Evolutionary conservation across 805 yeast genomes (phyloP).

Genomic region (Starmera caribaea): DNA sequence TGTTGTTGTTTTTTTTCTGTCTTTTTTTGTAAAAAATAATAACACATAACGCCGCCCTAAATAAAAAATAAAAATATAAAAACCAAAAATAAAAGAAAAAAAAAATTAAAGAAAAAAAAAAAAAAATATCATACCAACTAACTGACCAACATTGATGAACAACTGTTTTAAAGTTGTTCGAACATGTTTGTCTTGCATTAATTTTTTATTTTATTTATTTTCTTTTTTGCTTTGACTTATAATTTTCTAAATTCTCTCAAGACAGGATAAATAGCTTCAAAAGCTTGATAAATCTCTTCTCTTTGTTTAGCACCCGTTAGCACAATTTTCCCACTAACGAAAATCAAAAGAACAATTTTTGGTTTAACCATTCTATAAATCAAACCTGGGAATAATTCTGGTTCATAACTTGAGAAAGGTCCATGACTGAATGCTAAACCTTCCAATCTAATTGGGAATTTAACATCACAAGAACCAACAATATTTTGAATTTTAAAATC

Average conservation of each 20-base stretch:
- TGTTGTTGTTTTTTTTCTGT: neutral
- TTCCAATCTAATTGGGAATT: conserved; percentile 93
- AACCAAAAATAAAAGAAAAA: neutral
- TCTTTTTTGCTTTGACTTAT: conserved; percentile 14
- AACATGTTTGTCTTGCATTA: too few relatives aligned
- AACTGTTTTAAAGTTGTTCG: too few relatives aligned
- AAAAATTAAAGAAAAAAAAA: neutral
- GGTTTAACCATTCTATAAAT: conserved; percentile 99
- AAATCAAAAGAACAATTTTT: conserved; percentile 88
- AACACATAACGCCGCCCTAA: neutral
- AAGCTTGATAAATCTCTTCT: conserved; percentile 96
- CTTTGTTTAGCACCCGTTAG: conserved; percentile 98
- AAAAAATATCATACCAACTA: neutral
- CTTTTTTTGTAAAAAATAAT: neutral
- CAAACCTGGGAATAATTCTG: conserved; percentile 95
- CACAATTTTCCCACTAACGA: conserved; percentile 95
- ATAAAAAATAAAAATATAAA: neutral
- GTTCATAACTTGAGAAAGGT: conserved; percentile 96
- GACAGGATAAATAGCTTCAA: conserved; percentile 97
- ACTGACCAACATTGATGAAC: too few relatives aligned
- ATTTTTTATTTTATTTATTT: too few relatives aligned
- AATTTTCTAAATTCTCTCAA: conserved; percentile 91
- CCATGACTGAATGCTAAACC: conserved; percentile 98
- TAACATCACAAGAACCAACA: conserved; percentile 97
- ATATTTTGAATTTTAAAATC: conserved; percentile 97